Evolutionary conservation across 352 stramenopile species (phyloP).

Genomic region (Pythium sp.): DNA sequence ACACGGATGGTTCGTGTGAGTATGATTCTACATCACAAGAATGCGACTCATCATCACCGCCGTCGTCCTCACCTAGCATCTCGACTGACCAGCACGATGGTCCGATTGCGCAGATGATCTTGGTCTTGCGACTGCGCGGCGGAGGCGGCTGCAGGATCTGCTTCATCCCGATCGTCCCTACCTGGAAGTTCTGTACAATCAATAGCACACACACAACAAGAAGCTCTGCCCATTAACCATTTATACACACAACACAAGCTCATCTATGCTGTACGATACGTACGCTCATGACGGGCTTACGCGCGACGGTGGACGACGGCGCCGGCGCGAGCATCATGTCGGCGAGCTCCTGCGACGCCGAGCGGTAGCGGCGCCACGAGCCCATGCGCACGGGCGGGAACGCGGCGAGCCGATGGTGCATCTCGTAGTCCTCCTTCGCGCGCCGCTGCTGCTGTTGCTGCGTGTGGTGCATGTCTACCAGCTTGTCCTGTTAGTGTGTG

Average conservation of each 20-base stretch:
- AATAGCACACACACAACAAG: not conserved
- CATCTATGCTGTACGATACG: not conserved
- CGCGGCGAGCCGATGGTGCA: conserved; percentile 34
- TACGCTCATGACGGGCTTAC: conserved; percentile 32
- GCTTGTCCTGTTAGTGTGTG: not conserved
- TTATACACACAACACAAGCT: not conserved
- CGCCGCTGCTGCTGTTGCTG: conserved; percentile 6
- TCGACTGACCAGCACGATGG: conserved; percentile 96
- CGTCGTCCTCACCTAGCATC: conserved; percentile 78
- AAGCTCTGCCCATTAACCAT: not conserved
- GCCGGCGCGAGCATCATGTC: conserved; percentile 44
- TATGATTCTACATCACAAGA: not conserved
- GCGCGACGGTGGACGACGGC: conserved; percentile 29
- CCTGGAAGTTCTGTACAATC: conserved; percentile 52
- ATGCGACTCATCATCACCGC: not conserved
- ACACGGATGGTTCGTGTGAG: not conserved
- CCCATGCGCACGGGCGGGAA: conserved; percentile 63
- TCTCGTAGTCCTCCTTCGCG: conserved; percentile 22
- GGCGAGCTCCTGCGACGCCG: conserved; percentile 60
- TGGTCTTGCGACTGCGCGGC: conserved; percentile 88
- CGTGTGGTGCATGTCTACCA: not conserved
- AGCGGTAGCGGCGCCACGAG: conserved; percentile 63
- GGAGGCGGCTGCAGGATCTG: conserved; percentile 67
- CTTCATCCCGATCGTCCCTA: conserved; percentile 57
- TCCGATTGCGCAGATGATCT: conserved; percentile 99